Base-by-base conservation (phyloP, 2,329 filamentous ascomycete species). In the Neonectria faginata region DNA sequence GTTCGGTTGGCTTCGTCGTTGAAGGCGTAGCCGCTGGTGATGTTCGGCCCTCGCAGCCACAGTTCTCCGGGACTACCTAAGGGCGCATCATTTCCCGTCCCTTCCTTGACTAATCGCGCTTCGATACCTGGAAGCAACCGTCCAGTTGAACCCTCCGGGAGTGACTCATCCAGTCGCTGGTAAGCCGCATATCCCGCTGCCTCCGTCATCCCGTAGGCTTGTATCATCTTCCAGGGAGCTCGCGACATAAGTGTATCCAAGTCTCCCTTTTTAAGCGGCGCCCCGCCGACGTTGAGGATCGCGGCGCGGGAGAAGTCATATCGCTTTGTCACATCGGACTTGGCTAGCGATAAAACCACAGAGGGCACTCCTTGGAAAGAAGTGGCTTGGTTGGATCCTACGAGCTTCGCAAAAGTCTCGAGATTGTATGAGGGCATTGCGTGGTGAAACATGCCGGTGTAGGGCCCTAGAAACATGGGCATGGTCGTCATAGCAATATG, bases 151-250 rank as follows among this genome's bases (percentile, higher is more conserved):
- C 79, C 79, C 1, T 76, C 70, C 0, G 77, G 75, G 2, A 77
- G 42, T 0, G 64, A 60, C 50, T 81, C 79, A 36, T 74, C 69
- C 1, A 75, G 66, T 3, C 69, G 73, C 53, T 82, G 80, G 53
- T 82, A 80, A 0, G 80, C 81, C 3, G 82, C 78, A 64, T 82
- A 83, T 0, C 75, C 80, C 5, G 77, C 79, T 2, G 77, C 80
- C 62, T 83, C 81, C 0, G 81, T 83, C 81, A 84, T 83, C 20
- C 81, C 82, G 57, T 82, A 83, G 0, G 79, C 77, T 50, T 83
- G 80, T 5, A 80, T 77, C 18, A 81, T 74, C 52, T 73, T 71
- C 79, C 80, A 81, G 0, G 78, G 74, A 3, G 77, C 74, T 29
- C 75, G 69, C 20, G 66, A 59, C 45, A 77, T 65, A 3, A 81